phyloP scores from a whole-genome alignment of 1,284 basidiomycete genomes.

The Moesziomyces sp. region DNA sequence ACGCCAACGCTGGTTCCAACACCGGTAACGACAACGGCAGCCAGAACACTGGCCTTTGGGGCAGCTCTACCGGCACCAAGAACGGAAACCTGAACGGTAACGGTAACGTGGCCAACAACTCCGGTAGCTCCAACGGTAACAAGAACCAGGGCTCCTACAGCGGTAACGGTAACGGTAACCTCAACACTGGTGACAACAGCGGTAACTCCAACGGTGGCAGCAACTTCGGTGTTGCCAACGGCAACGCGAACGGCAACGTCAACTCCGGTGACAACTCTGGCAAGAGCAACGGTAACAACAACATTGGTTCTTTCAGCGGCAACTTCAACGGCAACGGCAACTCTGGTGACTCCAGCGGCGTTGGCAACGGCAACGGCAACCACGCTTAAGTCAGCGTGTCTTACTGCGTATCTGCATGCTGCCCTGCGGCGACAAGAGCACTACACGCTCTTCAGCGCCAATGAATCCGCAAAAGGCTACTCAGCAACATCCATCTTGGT shows the following conservation, averaged over 20 bases:
- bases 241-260: slow-evolving; percentile 1
- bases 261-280: slow-evolving; percentile 1
- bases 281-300: slow-evolving; percentile 2
- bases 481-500: too few species aligned
- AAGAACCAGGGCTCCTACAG: too few species aligned
- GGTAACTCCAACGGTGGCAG: slow-evolving; percentile 3
- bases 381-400: too few species aligned
- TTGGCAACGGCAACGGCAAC: slow-evolving; percentile 3
- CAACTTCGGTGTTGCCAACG: not conserved
- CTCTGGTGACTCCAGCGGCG: slow-evolving; percentile 4
- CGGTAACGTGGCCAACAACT: not conserved
- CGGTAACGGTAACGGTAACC: slow-evolving; percentile 1
- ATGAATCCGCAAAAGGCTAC: too few species aligned
- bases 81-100: not conserved
- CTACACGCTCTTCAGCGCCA: too few species aligned
- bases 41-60: too few species aligned
- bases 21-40: slow-evolving; percentile 3
- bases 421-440: too few species aligned
- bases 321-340: slow-evolving; percentile 13
- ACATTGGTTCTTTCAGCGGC: slow-evolving; percentile 1
- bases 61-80: not conserved
- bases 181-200: slow-evolving; percentile 1
- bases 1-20: not conserved
- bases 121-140: too few species aligned
- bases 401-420: too few species aligned